Evolutionary conservation across 1,284 basidiomycete genomes (phyloP), one percentile per base, ranked within the genome.

Genomic region (Vanrija pseudolonga): DNA sequence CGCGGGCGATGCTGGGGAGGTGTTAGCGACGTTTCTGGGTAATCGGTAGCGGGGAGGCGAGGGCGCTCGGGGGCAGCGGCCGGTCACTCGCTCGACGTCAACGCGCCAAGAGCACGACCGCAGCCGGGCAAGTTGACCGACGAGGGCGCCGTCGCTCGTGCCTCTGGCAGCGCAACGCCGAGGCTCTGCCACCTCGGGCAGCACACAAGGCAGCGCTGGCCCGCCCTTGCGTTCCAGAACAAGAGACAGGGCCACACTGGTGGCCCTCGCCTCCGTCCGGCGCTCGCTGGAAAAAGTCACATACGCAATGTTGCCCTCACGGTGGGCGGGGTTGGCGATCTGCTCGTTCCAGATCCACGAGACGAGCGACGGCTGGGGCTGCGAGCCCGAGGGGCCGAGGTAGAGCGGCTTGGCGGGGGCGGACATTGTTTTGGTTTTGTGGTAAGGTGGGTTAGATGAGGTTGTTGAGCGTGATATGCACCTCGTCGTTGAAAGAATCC

Each of bases 381-480:
- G 24, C 28, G 50, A 32, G 22, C 56, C 57, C 11, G 58, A 54
- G 40, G 65, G 60, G 50, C 65, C 65, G 59, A 67, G 64, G 56
- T 67, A 67, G 19, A 60, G 56, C 45, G 62, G 60, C 44, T 65
- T 53, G 37, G 61, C 56, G 46, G 64, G 64, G 41, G 60, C 63
- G 49, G 65, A 65, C 65, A 67, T 67, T 19, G 43, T 49, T 38
- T 23, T 26, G 15, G n/a, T n/a, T n/a, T n/a, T n/a, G n/a, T n/a
- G n/a, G n/a, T n/a, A n/a, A n/a, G n/a, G n/a, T n/a, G n/a, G n/a
- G n/a, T n/a, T n/a, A n/a, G 12, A 9, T n/a, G 18, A 8, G 18
- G 37, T 39, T 47, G 14, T 38, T 28, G 38, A 6, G 6, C 14
- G 18, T 17, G 44, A 40, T 11, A 26, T 26, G 26, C 11, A 6